phyloP scores from a whole-genome alignment of 371 early-diverging fungal species.

The Caulochytrium protostelioides region DNA sequence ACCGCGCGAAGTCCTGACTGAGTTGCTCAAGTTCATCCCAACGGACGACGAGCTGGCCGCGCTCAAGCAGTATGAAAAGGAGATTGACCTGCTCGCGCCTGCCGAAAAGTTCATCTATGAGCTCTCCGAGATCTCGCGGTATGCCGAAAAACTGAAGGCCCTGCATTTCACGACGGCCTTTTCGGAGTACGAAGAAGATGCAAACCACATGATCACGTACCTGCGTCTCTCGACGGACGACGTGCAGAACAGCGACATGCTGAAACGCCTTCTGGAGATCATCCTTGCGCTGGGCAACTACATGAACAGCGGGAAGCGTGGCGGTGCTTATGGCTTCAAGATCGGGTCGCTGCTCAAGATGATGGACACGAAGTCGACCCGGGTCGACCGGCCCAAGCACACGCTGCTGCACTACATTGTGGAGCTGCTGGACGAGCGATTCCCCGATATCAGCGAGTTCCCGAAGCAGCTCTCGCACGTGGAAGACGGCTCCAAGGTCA shows the following conservation, averaged over 20 bases:
- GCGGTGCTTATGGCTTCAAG: constrained; percentile 35
- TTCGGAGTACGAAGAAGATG: constrained; percentile 19
- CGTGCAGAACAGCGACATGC: constrained; percentile 17
- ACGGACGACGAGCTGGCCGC: constrained; percentile 20
- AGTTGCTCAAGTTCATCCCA: constrained; percentile 24
- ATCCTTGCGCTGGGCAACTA: constrained; percentile 31
- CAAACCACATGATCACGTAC: constrained; percentile 10
- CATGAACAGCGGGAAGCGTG: constrained; percentile 25
- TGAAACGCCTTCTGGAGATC: constrained; percentile 19
- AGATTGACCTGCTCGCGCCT: constrained; percentile 12
- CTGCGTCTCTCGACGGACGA: constrained; percentile 14
- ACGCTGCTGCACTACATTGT: constrained; percentile 25
- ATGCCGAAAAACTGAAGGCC: constrained; percentile 18
- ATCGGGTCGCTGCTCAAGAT: constrained; percentile 21
- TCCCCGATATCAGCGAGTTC: constrained; percentile 17
- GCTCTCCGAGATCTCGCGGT: constrained; percentile 12
- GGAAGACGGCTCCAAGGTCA: constrained; percentile 25
- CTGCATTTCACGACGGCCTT: constrained; percentile 14
- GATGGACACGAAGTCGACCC: constrained; percentile 18
- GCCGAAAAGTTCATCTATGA: constrained; percentile 23
- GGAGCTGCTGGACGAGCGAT: constrained; percentile 17
- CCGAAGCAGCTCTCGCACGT: constrained; percentile 15
- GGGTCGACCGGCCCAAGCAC: constrained; percentile 16
- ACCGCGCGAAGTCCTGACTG: constrained; percentile 11
- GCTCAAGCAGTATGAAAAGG: constrained; percentile 14